These are phyloP conservation scores for Gelatoporia subvermispora DNA, from an alignment of 768 basidiomycete species.

Conservation along the genomic window DNA sequence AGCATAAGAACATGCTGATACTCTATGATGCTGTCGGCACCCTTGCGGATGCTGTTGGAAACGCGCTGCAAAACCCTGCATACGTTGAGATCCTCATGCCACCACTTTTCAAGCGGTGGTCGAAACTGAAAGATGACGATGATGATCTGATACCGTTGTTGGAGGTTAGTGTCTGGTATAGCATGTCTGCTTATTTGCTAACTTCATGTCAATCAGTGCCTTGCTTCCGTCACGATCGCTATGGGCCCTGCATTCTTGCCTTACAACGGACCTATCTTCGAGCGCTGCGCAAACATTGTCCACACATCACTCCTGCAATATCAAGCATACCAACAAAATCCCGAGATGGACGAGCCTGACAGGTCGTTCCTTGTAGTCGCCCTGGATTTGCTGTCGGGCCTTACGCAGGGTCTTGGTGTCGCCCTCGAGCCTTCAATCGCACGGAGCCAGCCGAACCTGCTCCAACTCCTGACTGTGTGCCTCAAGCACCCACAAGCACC, in stretches of 20 bases:
- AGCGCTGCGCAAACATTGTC: conserved; percentile 84
- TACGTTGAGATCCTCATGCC: conserved; percentile 98
- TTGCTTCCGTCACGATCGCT: conserved; percentile 96
- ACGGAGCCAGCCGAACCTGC: conserved; percentile 66
- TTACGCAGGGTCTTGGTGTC: conserved; percentile 89
- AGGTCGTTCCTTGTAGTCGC: conserved; percentile 97
- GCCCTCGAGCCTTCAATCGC: conserved; percentile 70
- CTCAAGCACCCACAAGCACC: conserved; percentile 94
- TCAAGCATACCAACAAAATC: conserved; percentile 82
- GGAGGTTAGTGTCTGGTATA: conserved; percentile 55
- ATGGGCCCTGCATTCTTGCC: conserved; percentile 86
- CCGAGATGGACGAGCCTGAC: conserved; percentile 92
- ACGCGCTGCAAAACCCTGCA: conserved; percentile 76
- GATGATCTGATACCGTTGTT: conserved; percentile 91
- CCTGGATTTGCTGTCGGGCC: conserved; percentile 91
- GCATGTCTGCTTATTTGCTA: background rate
- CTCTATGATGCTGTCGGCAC: conserved; percentile 99
- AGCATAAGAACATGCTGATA: conserved; percentile 98
- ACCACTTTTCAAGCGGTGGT: conserved; percentile 85
- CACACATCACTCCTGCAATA: conserved; percentile 79
- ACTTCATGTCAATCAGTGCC: conserved; percentile 54
- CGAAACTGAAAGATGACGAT: conserved; percentile 86
- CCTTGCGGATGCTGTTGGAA: conserved; percentile 91
- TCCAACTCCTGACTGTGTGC: conserved; percentile 80
- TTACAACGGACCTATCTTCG: conserved; percentile 88